Percentiles rank a stretch among this genome's conserved stretches.
These are phyloP conservation scores for Xylariales sp. DNA, from an alignment of 2,329 filamentous ascomycete species.

Conservation along the genomic window DNA sequence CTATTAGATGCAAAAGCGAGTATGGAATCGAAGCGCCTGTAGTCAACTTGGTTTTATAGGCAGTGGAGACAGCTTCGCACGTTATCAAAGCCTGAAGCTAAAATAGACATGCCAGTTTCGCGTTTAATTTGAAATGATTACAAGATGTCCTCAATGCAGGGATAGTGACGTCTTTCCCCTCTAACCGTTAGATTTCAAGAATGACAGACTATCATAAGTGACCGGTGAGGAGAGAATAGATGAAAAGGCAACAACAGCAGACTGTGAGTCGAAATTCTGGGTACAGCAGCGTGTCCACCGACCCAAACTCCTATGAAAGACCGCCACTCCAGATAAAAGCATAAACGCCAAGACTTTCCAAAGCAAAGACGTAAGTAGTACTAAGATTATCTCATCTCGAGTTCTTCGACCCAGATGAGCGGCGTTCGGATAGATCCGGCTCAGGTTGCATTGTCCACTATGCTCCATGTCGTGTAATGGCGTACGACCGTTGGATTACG, in stretches of 20 bases:
- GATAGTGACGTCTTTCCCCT: neutral
- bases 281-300: constrained; percentile 18
- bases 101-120: neutral
- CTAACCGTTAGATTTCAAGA: neutral
- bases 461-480: constrained; percentile 45
- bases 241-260: constrained; percentile 1
- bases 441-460: constrained; percentile 42
- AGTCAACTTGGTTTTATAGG: neutral
- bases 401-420: constrained; percentile 25
- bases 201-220: neutral
- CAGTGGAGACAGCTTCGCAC: neutral
- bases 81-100: constrained; percentile 4
- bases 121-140: neutral
- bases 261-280: constrained; percentile 16
- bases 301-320: constrained; percentile 29
- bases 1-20: neutral
- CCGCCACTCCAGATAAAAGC: constrained; percentile 26
- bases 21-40: neutral
- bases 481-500: constrained; percentile 40
- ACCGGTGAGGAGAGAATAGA: neutral
- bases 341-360: constrained; percentile 36
- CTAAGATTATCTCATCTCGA: constrained; percentile 28
- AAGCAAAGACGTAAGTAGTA: constrained; percentile 27
- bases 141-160: constrained; percentile 2
- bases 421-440: constrained; percentile 42